These are phyloP conservation scores for Gnomoniopsis sp. DNA, from an alignment of 2,329 filamentous ascomycete genomes.

Conservation along the genomic window DNA sequence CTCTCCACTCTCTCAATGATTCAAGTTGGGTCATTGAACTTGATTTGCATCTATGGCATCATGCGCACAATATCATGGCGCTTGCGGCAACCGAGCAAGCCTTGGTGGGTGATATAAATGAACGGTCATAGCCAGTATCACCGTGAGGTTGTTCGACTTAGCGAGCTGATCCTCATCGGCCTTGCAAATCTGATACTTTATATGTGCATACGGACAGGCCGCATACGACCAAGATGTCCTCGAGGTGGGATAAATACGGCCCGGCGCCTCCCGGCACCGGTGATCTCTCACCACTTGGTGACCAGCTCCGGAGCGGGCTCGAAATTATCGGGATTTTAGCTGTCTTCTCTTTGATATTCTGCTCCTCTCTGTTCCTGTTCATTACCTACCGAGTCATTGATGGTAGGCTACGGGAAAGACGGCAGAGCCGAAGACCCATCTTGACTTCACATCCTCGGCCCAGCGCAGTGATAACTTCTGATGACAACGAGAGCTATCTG, in stretches of 20 bases:
- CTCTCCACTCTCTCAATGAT: too few species aligned
- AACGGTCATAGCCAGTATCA: too few species aligned
- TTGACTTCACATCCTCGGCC: too few species aligned
- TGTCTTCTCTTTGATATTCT: not conserved
- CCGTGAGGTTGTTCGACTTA: too few species aligned
- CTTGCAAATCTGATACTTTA: not conserved
- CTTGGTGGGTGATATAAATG: too few species aligned
- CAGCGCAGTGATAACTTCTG: too few species aligned
- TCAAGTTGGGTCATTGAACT: too few species aligned
- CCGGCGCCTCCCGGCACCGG: not conserved
- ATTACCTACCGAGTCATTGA: conserved; percentile 9
- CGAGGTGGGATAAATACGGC: conserved; percentile 1
- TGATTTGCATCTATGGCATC: too few species aligned
- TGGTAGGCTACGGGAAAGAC: not conserved
- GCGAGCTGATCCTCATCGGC: too few species aligned
- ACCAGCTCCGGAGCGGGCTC: not conserved
- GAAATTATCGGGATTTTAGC: conserved; percentile 1
- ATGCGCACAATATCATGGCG: too few species aligned
- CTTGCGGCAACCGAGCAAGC: too few species aligned
- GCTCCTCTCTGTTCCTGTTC: conserved; percentile 5
- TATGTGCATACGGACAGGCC: not conserved
- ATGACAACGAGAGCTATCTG: not conserved
- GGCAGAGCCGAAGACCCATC: not conserved
- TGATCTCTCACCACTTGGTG: not conserved
- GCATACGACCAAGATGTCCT: not conserved